Percentiles rank a stretch among this genome's conserved stretches.
phyloP scores from a whole-genome alignment of 768 basidiomycete genomes.

The Russula compacta region DNA sequence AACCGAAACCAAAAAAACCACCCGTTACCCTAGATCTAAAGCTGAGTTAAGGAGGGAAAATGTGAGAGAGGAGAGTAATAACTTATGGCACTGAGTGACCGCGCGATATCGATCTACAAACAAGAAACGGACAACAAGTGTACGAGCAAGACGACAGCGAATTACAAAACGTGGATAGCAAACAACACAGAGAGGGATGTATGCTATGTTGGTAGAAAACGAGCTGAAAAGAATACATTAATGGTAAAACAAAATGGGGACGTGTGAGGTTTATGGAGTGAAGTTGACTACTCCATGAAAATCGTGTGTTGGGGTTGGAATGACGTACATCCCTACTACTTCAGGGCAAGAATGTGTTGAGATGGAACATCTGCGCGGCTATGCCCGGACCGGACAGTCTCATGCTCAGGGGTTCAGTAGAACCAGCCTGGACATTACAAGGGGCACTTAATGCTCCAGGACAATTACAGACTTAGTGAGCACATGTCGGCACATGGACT shows the following conservation, averaged over 20 bases:
- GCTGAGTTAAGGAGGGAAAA: neutral
- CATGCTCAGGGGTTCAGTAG: too few relatives aligned
- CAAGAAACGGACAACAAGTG: neutral
- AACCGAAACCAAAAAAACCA: neutral
- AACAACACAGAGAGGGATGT: neutral
- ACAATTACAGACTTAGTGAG: too few relatives aligned
- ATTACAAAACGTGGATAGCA: neutral
- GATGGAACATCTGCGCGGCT: too few relatives aligned
- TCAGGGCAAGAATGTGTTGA: too few relatives aligned
- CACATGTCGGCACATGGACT: too few relatives aligned
- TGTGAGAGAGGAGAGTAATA: neutral
- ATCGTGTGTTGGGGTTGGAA: neutral
- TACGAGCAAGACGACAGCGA: neutral
- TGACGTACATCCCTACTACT: neutral
- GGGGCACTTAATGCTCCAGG: too few relatives aligned
- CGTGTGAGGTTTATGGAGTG: neutral
- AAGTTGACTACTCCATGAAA: too few relatives aligned
- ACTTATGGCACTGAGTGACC: neutral
- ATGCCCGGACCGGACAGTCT: too few relatives aligned
- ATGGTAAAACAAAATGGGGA: neutral
- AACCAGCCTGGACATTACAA: too few relatives aligned
- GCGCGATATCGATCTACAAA: neutral
- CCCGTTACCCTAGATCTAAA: neutral
- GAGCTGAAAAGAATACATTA: neutral
- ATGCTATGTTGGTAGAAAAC: conserved; percentile 7